Base-by-base conservation (phyloP, 1,139 yeast species). In the Hanseniaspora sp. region DNA sequence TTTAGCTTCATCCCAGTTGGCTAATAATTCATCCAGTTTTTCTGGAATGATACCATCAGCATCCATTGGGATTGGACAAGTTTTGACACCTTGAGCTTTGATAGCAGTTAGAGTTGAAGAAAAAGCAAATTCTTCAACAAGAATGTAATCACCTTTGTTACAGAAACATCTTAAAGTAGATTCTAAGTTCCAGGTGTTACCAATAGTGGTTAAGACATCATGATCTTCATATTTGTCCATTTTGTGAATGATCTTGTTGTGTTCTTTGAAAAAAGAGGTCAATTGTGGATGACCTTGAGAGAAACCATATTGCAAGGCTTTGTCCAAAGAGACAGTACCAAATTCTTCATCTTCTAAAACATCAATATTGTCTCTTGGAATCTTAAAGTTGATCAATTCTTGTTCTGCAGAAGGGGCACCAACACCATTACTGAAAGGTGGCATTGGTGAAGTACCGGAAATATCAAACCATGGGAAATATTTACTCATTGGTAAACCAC, bases 101-200 rank as follows among this genome's bases (percentile, higher is more conserved):
- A 88, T 92, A 37, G 94, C 76, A 69, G 87, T 95, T 61, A 86
- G 73, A 39, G 95, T 88, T 7, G 95, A 83, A 18, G 94, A 75
- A 70, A 88, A 90, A 31, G 92, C 74, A 70, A 75, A 83, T 63
- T 86, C 87, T 69, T 90, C 97, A 38, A 84, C 87, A 61, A 90
- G 74, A 56, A 90, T 78, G 35, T 80, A 71, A 63, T 88, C 96
- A 35, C 95, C 95, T 57, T 82, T 75, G 66, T 80, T 73, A 65
- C 82, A 76, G 67, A 90, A 85, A 30, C 92, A 82, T 69, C 96
- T 79, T 67, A 90, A 74, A 38, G 82, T 74, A 13, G 95, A 79
- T 63, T 87, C 96, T 94, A 95, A 86, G 8, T 85, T 76, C 68
- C 85, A 86, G 44, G 96, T 88, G 75, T 86, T 87, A 58, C 97